Percentiles rank a stretch among this genome's conserved stretches.
Evolutionary conservation across 78 protist genomes (phyloP).

Genomic region (Cavenderia fasciculata): DNA sequence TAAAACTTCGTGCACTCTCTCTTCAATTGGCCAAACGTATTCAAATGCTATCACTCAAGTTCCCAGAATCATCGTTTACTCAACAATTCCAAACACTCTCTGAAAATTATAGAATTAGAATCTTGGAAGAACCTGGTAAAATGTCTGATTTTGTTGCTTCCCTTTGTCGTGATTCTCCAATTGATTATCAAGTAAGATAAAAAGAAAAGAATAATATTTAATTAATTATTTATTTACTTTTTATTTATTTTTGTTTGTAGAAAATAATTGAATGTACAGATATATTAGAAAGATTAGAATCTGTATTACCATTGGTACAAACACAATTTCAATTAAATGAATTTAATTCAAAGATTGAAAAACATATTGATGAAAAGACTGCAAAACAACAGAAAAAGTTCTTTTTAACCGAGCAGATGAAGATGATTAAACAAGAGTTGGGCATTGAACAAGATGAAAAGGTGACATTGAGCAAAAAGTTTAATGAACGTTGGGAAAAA

Average conservation of each 20-base stretch:
- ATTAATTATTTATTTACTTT: background rate
- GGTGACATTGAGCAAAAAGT: slow-evolving; percentile 43
- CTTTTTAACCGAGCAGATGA: slow-evolving; percentile 51
- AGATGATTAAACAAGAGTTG: slow-evolving; percentile 29
- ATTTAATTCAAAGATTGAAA: slow-evolving; percentile 32
- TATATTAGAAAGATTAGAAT: background rate
- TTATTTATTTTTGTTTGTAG: background rate
- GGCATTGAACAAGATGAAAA: slow-evolving; percentile 67
- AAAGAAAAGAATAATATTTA: background rate
- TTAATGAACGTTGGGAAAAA: slow-evolving; percentile 37
- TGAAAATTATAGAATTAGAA: background rate
- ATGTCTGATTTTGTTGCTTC: slow-evolving; percentile 14
- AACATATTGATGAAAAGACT: slow-evolving; percentile 62
- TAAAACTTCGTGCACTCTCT: slow-evolving; percentile 14
- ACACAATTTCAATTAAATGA: slow-evolving; percentile 23
- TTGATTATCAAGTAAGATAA: slow-evolving; percentile 13
- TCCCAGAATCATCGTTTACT: slow-evolving; percentile 21
- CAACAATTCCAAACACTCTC: background rate
- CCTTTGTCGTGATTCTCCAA: background rate
- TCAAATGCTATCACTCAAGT: background rate
- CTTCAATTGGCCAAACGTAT: slow-evolving; percentile 25
- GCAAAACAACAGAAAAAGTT: slow-evolving; percentile 32
- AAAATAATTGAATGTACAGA: background rate
- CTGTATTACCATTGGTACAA: background rate
- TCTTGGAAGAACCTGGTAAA: background rate